Evolutionary conservation across 179 eudicot species (phyloP), one percentile per base, ranked within the genome.

Genomic region (Pouteria campechiana): DNA sequence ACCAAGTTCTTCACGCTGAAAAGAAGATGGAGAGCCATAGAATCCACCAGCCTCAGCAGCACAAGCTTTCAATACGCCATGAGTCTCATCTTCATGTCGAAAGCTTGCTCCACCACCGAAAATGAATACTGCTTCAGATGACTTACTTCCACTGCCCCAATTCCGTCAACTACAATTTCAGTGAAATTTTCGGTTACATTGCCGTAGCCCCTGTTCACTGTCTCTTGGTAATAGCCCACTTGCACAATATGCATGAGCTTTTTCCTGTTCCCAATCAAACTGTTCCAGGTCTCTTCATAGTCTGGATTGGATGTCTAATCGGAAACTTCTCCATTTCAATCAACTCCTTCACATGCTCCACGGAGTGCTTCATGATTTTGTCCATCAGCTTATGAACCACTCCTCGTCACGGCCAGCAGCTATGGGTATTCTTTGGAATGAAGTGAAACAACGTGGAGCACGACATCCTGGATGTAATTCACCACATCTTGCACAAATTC

Each of bases 241-340:
- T 25, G 7, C 17, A 42, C 48, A 25, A 33, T 6, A n/a, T 37
- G 9, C 66, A 66, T 66, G 8, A 60, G 37, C 37, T 46, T 46
- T n/a, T n/a, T n/a, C n/a, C n/a, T n/a, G n/a, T n/a, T n/a, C n/a
- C n/a, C n/a, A n/a, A n/a, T n/a, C n/a, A n/a, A n/a, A n/a, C n/a
- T n/a, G 5, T 36, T 46, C 50, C 54, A 66, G 4, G 41, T 36
- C 1, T 41, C 5, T 8, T 16, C 32, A 28, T 66, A 66, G 41
- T 66, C 72, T 0, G 62, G 44, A 28, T 30, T 42, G 9, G 53
- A 65, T 0, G 72, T 65, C 6, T 59, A 65, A 21, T 59, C 66
- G 0, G 57, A 44, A 55, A 16, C 33, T 43, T 65, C 43, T 70
- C 76, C 65, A 70, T 65, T 5, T 57, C 69, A 0, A 65, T 25